Evolutionary conservation across 1,139 yeast genomes (phyloP), one percentile per base, ranked within the genome.

Genomic region (Nakaseomyces kungkrabaensis): DNA sequence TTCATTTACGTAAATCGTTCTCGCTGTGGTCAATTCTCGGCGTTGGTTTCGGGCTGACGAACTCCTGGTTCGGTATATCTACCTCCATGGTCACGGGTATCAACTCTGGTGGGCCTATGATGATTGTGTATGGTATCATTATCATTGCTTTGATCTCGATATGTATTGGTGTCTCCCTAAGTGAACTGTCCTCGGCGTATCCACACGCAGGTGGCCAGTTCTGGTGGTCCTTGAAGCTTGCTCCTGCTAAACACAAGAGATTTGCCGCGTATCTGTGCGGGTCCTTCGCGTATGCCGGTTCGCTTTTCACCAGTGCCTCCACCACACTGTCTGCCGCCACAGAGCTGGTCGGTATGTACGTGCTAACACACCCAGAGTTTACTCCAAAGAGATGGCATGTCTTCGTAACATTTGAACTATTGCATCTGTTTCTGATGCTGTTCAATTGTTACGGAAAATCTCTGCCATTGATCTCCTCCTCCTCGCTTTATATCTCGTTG

Each of bases 141-240:
- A 81, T 82, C 56, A 74, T 82, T 51, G 80, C 87, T 0, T 66
- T 66, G 51, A 62, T 79, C 11, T 76, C 82, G 0, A 57, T 71
- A 25, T 72, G 78, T 56, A 70, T 78, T 47, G 83, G 80, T 45
- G 69, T 73, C 43, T 74, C 82, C 1, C 66, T 79, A 43, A 74
- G 79, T 24, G 83, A 78, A 60, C 62, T 78, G 53, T 68, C 78
- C 4, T 74, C 79, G 27, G 81, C 82, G 6, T 78, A 72, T 58
- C 85, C 85, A 1, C 78, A 79, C 53, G 81, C 85, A 5, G 85
- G 85, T 48, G 85, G 85, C 37, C 85, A 80, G 65, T 79, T 78
- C 57, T 79, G 74, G 61, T 79, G 84, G 84, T 74, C 82, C n/a
- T 68, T 75, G 56, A 74, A 76, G 51, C 61, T 78, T 52, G 80